Percentiles rank a stretch among this genome's conserved stretches.
Evolutionary conservation across 2,329 filamentous ascomycete genomes (phyloP).

Genomic region (Gnomoniopsis sp.): DNA sequence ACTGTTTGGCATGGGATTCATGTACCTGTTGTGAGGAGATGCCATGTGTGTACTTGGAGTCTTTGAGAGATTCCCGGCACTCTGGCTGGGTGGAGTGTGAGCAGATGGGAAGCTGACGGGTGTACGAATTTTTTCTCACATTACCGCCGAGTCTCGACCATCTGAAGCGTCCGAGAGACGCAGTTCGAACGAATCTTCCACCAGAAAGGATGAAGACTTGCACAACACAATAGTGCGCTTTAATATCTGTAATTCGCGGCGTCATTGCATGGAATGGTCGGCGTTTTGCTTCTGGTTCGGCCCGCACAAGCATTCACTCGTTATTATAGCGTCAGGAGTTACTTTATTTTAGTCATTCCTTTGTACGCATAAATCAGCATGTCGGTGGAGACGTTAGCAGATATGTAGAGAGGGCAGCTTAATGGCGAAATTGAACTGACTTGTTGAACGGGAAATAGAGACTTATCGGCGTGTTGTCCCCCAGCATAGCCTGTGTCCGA

Average conservation of each 20-base stretch:
- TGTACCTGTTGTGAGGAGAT: slow-evolving; percentile 12
- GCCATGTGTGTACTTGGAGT: not conserved
- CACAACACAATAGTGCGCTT: not conserved
- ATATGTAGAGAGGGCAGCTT: not conserved
- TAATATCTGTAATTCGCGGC: not conserved
- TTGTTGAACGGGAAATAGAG: not conserved
- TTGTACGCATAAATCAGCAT: not conserved
- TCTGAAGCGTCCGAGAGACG: not conserved
- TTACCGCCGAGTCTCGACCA: not conserved
- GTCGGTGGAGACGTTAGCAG: not conserved
- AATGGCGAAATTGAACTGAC: not conserved
- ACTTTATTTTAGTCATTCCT: not conserved
- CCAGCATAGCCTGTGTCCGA: not conserved
- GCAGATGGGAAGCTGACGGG: not conserved
- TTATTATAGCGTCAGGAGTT: not conserved
- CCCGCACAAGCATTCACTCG: not conserved
- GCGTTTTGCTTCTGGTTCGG: not conserved
- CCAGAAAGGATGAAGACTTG: not conserved
- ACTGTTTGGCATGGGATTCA: slow-evolving; percentile 14
- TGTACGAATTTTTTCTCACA: not conserved
- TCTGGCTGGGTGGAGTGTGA: not conserved
- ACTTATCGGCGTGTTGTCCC: not conserved
- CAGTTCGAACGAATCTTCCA: not conserved
- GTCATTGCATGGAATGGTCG: not conserved
- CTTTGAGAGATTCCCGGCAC: not conserved